A percentile compares a stretch with the other conserved stretches of the same genome.
Evolutionary conservation across 768 basidiomycete species (phyloP).

Genomic region (Cystobasidium tubakii): DNA sequence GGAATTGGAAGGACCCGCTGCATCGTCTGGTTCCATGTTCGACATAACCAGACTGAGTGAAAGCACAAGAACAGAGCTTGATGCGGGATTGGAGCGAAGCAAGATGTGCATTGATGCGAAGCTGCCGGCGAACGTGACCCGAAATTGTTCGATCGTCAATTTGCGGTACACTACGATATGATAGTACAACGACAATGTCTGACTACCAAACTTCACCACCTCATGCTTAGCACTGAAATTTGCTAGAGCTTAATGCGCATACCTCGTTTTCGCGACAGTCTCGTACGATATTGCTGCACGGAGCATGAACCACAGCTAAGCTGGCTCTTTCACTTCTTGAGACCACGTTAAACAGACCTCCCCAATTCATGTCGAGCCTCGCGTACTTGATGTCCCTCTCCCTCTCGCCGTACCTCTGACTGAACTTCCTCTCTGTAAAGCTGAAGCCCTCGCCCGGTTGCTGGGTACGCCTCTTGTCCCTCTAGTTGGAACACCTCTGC

Average conservation of each 20-base stretch:
- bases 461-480: conserved; percentile 8
- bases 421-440: conserved; percentile 2
- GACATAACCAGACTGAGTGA: not conserved
- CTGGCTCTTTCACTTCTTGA: too few species aligned
- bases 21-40: not conserved
- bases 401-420: not conserved
- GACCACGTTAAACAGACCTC: too few species aligned
- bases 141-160: conserved; percentile 1
- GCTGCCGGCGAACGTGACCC: not conserved
- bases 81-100: not conserved
- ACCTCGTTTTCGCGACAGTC: too few species aligned
- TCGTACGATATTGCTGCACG: too few species aligned
- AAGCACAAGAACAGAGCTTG: too few species aligned
- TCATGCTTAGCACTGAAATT: too few species aligned
- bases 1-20: not conserved
- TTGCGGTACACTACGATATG: not conserved
- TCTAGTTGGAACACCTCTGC: not conserved
- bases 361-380: not conserved
- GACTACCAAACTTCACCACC: not conserved
- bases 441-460: not conserved
- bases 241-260: too few species aligned
- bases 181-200: not conserved
- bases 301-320: too few species aligned
- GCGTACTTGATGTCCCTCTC: not conserved
- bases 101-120: not conserved